Base-by-base conservation (phyloP, 108 stramenopile species). In the Cyclostephanos invisitatus region DNA sequence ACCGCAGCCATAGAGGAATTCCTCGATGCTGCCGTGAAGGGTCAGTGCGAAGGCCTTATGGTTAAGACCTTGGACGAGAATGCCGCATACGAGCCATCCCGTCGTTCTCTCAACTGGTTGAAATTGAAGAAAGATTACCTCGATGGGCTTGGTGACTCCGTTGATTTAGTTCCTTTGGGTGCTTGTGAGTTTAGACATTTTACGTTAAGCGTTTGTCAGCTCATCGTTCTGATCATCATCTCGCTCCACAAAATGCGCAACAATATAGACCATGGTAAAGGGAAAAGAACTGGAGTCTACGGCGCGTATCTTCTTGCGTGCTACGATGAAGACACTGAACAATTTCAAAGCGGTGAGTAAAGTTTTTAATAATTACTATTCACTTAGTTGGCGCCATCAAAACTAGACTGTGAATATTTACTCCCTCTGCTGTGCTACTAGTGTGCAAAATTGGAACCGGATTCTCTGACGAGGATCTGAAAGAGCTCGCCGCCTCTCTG, bases 111-210 rank as follows among this genome's bases (percentile, higher is more conserved):
- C 53, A 99, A 99, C 73, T 99, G 99, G 99, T 85, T 99, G 70
- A 99, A 99, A 67, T 88, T 99, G 44, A 99, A 99, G 77, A 99
- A 99, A 85, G 99, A 99, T 83, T 99, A 99, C 65, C 84, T 99
- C n/a, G 96, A 98, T 20, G 97, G 98, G 46, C 83, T 98, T 24
- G 98, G 97, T 9, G 99, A 99, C 84, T 94, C 94, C 32, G 89
- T 99, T 28, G 99, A 99, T 78, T 85, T 99, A 64, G 99, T 99
- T 9, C 96, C 96, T n/a, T 65, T 99, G 48, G 99, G 98, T 4
- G 99, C 97, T n/a, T 94, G 69, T 70, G 22, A 70, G 69, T 70
- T 49, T 8, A 42, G 29, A 8, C 18, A 28, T 38, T 56, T 37
- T 57, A 20, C 56, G 15, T 37, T 56, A 38, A 53, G n/a, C 54